Evolutionary conservation across 805 yeast genomes (phyloP), one percentile per base, ranked within the genome.

Genomic region (Maudiozyma pseudohumilis): DNA sequence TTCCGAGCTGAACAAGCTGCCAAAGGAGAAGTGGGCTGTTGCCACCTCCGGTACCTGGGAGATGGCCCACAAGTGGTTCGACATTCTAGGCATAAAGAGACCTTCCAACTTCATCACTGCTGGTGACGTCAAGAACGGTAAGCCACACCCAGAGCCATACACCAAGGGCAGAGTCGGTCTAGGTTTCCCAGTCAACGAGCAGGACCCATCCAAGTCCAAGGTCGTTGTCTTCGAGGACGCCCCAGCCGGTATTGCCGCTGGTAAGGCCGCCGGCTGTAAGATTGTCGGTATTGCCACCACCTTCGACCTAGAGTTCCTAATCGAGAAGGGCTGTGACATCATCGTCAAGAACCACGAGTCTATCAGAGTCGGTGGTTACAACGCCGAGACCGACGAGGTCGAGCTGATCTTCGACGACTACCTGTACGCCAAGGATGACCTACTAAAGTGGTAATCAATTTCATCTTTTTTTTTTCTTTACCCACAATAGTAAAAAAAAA

Each of bases 141-240:
- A 84, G 69, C 95, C 95, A 30, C 72, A 81, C 63, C 94, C 95
- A 30, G 80, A 78, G 66, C 92, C 94, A 38, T 84, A 84, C 66
- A 66, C 72, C 46, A 57, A 65, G 54, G 85, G 84, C 43, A 60
- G 66, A 50, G 53, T 56, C 49, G 61, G 53, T 40, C 53, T 60
- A 40, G 65, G 65, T 18, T 62, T 41, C 52, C 63, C 63, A 48
- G 48, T 55, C 42, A 56, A 56, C 50, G 51, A 55, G 45, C 46
- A 56, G 43, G 58, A 59, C 41, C 64, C 64, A 35, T 53, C 63
- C 19, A 47, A 56, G 27, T 62, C 65, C 42, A 67, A 63, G 49
- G 65, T 65, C 22, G 77, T 83, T 30, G 87, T 80, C 35, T 84
- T 84, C 54, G 95, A 84, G 65, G 95, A 84, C 57, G 94, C 94